Evolutionary conservation across 768 basidiomycete species (phyloP), one percentile per base, ranked within the genome.

Genomic region (Udeniomyces megalosporus): DNA sequence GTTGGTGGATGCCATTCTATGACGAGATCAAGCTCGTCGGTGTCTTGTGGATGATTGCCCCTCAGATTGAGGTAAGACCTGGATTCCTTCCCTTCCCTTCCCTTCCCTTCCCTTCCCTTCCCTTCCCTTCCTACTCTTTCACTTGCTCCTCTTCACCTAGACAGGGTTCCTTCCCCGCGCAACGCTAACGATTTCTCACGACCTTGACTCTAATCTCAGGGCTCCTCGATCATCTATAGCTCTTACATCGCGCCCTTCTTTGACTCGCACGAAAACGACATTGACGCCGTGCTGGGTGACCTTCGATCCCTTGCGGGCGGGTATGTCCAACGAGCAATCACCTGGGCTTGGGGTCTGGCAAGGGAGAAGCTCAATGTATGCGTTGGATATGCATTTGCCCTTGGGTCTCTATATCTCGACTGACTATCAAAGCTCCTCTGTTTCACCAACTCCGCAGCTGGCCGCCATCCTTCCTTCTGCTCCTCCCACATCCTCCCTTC

Each of bases 1-100:
- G 97, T 55, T 89, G 85, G 68, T 95, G 93, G 92, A 79, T 96
- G 51, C 91, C 91, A 1, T 81, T 96, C 73, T 96, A 95, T 76
- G 82, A 82, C 68, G 75, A 83, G 31, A 61, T 88, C 68, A 93
- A 92, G 76, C 83, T 82, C 3, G 69, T 86, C 59, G 86, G 92
- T 71, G 81, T 95, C 49, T 81, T 93, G 62, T 93, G 89, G 74
- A 82, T 96, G 53, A 85, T 84, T 2, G 81, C 92, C 6, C 91
- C 92, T 0, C 89, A 92, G 70, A 88, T 87, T 0, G 83, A 75
- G 69, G 76, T 75, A 29, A 14, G 8, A 2, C 1, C 20, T n/a
- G 22, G n/a, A n/a, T n/a, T 26, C 48, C 20, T 48, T 49, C 55
- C 38, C 31, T 56, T 12, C 3, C 32, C 31, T 2, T 1, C 29